A percentile compares a stretch with the other conserved stretches of the same genome.
Evolutionary conservation across 192 early-diverging fungal genomes (phyloP).

Genomic region (Mortierella antarctica): DNA sequence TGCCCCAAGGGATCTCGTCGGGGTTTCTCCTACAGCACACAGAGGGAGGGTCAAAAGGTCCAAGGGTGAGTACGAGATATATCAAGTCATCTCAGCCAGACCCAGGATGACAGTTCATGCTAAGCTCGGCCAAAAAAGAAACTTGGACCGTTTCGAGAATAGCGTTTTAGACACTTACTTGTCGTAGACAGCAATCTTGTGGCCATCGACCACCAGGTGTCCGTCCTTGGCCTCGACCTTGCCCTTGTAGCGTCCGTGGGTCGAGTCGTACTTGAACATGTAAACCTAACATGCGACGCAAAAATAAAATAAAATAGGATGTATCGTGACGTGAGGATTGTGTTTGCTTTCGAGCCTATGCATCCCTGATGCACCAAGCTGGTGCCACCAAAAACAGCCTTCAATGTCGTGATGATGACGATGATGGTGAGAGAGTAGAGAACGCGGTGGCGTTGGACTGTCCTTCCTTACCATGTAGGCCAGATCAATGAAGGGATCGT

Average conservation of each 20-base stretch:
- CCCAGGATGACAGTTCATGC: no score
- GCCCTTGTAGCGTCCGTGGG: conserved; percentile 95
- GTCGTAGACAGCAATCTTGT: conserved; percentile 77
- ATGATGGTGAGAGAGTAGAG: no score
- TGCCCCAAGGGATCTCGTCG: conserved; percentile 90
- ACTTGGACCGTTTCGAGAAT: no score
- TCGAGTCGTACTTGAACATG: conserved; percentile 98
- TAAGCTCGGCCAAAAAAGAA: no score
- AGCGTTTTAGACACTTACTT: conserved; percentile 41
- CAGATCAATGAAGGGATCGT: conserved; percentile 97
- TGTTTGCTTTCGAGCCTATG: no score
- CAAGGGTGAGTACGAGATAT: no score
- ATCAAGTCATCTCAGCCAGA: no score
- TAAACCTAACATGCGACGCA: conserved; percentile 68
- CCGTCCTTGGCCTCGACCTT: conserved; percentile 82
- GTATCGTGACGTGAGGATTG: conserved; percentile 1
- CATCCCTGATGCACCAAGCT: no score
- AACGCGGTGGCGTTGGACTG: not conserved
- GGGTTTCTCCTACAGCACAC: conserved; percentile 69
- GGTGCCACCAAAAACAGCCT: not conserved
- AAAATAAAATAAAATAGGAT: conserved; percentile 1
- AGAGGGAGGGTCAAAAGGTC: not conserved
- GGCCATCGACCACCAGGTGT: conserved; percentile 92
- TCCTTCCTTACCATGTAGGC: conserved; percentile 86
- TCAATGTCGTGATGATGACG: not conserved